Evolutionary conservation across 2,329 filamentous ascomycete species (phyloP), one percentile per base, ranked within the genome.

Genomic region (Trichoderma guizhouense): DNA sequence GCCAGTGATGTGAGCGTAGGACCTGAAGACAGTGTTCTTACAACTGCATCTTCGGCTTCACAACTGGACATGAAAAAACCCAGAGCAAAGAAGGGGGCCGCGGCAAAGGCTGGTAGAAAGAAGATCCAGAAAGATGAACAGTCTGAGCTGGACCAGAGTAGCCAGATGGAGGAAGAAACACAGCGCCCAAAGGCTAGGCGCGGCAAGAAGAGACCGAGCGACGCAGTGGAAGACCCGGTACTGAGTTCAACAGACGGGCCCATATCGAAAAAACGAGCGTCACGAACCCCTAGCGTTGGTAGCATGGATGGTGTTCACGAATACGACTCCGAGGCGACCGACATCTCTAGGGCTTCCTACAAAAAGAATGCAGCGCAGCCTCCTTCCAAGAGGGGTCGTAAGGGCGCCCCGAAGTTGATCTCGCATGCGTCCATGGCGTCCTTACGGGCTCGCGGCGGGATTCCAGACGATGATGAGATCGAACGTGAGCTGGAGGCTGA

Each of bases 401-500:
- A 79, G 30, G 75, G 78, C 1, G 90, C 89, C 2, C 84, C 86
- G 28, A 79, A 84, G 39, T 14, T 61, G 43, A 51, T 53, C 39
- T 87, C 88, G 1, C 86, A 86, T 18, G 81, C 84, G 26, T 87
- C 88, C 1, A 85, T 84, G 39, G 81, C 83, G 34, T 86, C 88
- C 2, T 72, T 83, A 5, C 78, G 78, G 43, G 79, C 82, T 6
- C 77, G 83, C n/a, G 81, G 81, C 18, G 80, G 80, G 5, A 80
- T 87, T 12, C 86, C 87, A 0, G 85, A 89, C 69, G 90, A 93
- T 73, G 87, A 89, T 1, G 90, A 92, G 74, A 86, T 93, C 47
- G 89, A 93, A 66, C 86, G 87, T 26, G 88, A 89, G 63, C 82
- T 93, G 1, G 87, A 92, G 76, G 89, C 87, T 2, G 91, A 92